Evolutionary conservation across 2,329 filamentous ascomycete species (phyloP).

Genomic region (Pseudogymnoascus pannorum): DNA sequence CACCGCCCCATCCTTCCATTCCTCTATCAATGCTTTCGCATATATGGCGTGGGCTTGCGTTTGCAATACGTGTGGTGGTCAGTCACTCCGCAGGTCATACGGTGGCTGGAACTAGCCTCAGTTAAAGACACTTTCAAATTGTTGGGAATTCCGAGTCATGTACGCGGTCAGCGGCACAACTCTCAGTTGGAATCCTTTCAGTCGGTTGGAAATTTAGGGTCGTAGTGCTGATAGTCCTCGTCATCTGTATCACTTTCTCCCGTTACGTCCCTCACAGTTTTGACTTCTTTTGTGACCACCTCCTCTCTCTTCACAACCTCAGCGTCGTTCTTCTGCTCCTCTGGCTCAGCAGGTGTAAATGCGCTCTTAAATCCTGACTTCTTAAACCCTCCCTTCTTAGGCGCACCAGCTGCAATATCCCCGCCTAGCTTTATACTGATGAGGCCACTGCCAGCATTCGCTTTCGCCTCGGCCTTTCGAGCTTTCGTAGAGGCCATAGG

Average conservation of each 20-base stretch:
- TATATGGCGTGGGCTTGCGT: background rate
- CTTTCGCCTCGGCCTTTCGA: slow-evolving; percentile 63
- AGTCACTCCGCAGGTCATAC: background rate
- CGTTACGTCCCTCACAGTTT: slow-evolving; percentile 19
- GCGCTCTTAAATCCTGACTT: slow-evolving; percentile 78
- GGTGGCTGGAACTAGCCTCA: background rate
- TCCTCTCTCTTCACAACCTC: slow-evolving; percentile 23
- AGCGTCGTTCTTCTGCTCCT: slow-evolving; percentile 31
- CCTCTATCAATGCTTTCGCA: background rate
- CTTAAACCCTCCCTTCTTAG: slow-evolving; percentile 68
- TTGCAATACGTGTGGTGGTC: background rate
- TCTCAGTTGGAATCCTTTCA: slow-evolving; percentile 32
- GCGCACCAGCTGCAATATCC: slow-evolving; percentile 37
- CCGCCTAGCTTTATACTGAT: slow-evolving; percentile 58
- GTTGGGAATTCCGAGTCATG: background rate
- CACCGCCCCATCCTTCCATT: background rate
- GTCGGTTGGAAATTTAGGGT: slow-evolving; percentile 53
- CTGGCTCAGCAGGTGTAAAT: slow-evolving; percentile 48
- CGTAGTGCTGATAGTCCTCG: slow-evolving; percentile 63
- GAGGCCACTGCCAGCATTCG: slow-evolving; percentile 51
- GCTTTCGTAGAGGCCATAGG: slow-evolving; percentile 58
- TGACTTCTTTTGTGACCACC: slow-evolving; percentile 24
- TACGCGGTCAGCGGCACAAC: background rate
- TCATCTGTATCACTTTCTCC: slow-evolving; percentile 59
- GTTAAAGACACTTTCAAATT: background rate